Evolutionary conservation across 306 rosid species (phyloP).

Genomic region (Lithocarpus polystachyus): DNA sequence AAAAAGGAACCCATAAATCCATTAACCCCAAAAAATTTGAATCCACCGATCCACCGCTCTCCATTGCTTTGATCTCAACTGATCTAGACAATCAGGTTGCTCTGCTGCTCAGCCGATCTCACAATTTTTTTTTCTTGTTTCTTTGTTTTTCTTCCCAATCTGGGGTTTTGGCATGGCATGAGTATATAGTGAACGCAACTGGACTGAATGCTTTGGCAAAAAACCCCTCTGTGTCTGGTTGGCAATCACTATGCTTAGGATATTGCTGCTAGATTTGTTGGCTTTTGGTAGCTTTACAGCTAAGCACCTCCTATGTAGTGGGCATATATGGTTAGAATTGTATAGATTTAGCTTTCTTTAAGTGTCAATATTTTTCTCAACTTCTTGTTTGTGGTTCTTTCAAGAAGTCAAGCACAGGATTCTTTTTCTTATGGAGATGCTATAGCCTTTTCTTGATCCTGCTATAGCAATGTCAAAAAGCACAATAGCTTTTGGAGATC

Average conservation of each 20-base stretch:
- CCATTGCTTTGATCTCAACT: no score
- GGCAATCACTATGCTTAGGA: neutral
- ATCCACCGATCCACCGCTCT: no score
- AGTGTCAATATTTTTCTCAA: neutral
- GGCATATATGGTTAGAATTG: neutral
- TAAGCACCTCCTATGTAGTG: neutral
- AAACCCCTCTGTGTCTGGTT: neutral
- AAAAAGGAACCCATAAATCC: no score
- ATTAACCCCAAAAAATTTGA: no score
- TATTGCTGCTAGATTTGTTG: neutral
- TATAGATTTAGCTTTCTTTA: neutral
- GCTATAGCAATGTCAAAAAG: conserved; percentile 67
- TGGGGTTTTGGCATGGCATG: no score
- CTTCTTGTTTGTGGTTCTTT: conserved; percentile 18
- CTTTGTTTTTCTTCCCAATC: no score
- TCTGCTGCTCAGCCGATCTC: no score
- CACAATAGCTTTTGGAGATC: conserved; percentile 73
- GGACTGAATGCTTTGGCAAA: neutral
- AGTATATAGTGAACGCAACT: no score
- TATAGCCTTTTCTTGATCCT: conserved; percentile 92
- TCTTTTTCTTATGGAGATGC: conserved; percentile 92
- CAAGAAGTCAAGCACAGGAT: conserved; percentile 85
- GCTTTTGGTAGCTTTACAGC: neutral
- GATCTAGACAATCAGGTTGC: no score
- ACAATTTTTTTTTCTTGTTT: no score